Base-by-base conservation (phyloP, 495 filamentous ascomycete species). In the Penicillium bovifimosum region DNA sequence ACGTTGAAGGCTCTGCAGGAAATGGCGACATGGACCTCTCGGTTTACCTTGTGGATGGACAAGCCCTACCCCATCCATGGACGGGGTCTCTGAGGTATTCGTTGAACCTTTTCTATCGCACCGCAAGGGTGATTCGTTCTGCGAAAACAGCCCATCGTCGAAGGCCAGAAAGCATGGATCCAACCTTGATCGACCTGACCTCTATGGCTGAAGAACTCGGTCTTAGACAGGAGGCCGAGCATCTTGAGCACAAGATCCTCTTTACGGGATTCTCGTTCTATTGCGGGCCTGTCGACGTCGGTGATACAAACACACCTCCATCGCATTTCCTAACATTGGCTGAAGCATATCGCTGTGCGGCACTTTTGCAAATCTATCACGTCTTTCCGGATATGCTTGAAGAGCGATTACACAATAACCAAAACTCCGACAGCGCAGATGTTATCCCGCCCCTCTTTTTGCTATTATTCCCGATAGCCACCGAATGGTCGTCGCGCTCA, bases 281-380 rank as follows among this genome's bases (percentile, higher is more conserved):
- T 32, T 64, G 58, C 28, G 61, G 61, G 0, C 61, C 59, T 8
- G 53, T 64, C 14, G 61, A 64, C 9, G 56, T 56, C 9, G 61
- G 61, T 8, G 61, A 64, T 31, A 56, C 58, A 13, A 56, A 64
- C 40, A 61, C 61, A 1, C 61, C 61, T 7, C 61, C 61, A 7
- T 55, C 61, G 1, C 61, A 64, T 41, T 64, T 64, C 31, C 60
- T 64, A 9, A 61, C 55, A 9, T 27, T 64, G 13, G 61, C 61
- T 18, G 61, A 64, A 27, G 53, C 52, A 36, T 64, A 64, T 47
- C 61, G 61, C 27, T 64, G 61, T 20, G 51, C 58, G 6, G 59
- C 58, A 3, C 53, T 64, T 7, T 51, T 64, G 6, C 61, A 64
- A 49, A 64, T 64, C 11, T 64, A 64, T 11, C 61, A 61, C 13